Evolutionary conservation across 78 protist species (phyloP), one percentile per base, ranked within the genome.

Genomic region (Polysphondylium violaceum): DNA sequence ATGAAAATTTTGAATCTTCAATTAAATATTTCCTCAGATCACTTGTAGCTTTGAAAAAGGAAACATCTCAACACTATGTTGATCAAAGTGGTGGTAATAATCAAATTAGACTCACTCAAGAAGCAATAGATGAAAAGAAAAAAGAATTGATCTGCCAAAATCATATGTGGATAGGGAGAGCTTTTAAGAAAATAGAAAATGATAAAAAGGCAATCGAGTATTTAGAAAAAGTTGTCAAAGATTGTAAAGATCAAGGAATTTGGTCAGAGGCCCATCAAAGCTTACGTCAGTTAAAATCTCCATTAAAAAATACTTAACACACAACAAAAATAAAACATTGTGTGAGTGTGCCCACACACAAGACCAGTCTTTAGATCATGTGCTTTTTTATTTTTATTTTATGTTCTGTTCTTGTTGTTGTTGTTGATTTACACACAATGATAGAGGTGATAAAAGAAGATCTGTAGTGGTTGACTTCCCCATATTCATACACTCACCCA

Each of bases 41-140:
- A n/a, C n/a, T n/a, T n/a, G n/a, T n/a, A n/a, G n/a, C n/a, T n/a
- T n/a, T n/a, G 8, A 23, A 35, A 19, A 8, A 16, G 72, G 31
- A 3, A 64, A 64, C 14, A 47, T 36, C 27, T 33, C 72, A 64
- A 36, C 38, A 47, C 38, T 64, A 7, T n/a, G n/a, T n/a, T n/a
- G n/a, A n/a, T n/a, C n/a, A n/a, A n/a, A n/a, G n/a, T n/a, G n/a
- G n/a, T n/a, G n/a, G n/a, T n/a, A n/a, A n/a, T n/a, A n/a, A n/a
- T n/a, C n/a, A n/a, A n/a, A n/a, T n/a, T n/a, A n/a, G n/a, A n/a
- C n/a, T n/a, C n/a, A 64, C 19, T 64, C 4, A 12, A 36, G 21
- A 35, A 64, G 19, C 41, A 36, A 64, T 64, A 5, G 72, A 64
- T 8, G 23, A 40, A 38, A 47, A 64, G 21, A 64, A 64, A 64